Conservation (phyloP, 345 rosid species). For the Acer negundo region DNA sequence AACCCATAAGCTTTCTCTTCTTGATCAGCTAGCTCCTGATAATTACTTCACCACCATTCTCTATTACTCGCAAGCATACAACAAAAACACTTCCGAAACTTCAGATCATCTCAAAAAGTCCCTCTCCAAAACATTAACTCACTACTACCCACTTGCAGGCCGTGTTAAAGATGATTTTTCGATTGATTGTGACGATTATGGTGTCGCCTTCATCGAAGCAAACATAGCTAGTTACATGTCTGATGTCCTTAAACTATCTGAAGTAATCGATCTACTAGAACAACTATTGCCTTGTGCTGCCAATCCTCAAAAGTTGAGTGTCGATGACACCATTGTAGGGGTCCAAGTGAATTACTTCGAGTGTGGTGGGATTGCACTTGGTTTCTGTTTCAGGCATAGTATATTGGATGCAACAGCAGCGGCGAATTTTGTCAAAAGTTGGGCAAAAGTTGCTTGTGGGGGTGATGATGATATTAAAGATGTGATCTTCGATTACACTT, state of each 20-base stretch:
- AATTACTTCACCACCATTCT: slow-evolving; percentile 28
- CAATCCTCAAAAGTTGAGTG: background rate
- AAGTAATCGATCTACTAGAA: background rate
- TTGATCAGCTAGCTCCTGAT: slow-evolving; percentile 28
- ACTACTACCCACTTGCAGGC: slow-evolving; percentile 33
- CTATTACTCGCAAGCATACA: slow-evolving; percentile 7
- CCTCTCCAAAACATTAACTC: slow-evolving; percentile 16
- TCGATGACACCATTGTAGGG: slow-evolving; percentile 9
- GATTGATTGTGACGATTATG: slow-evolving; percentile 32
- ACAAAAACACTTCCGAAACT: background rate
- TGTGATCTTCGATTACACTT: slow-evolving; percentile 22
- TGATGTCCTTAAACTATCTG: slow-evolving; percentile 16
- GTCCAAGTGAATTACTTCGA: slow-evolving; percentile 29
- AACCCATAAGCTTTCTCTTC: slow-evolving; percentile 31
- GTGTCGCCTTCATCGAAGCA: slow-evolving; percentile 23
- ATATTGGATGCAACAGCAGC: slow-evolving; percentile 29
- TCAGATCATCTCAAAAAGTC: slow-evolving; percentile 20
- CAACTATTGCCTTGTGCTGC: slow-evolving; percentile 19
- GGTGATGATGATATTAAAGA: background rate
- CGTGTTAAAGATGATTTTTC: slow-evolving; percentile 10
- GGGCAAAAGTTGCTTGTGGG: slow-evolving; percentile 27
- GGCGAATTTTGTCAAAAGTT: slow-evolving; percentile 14
- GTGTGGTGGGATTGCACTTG: slow-evolving; percentile 37
- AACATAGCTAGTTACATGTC: slow-evolving; percentile 12
- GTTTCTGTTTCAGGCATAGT: slow-evolving; percentile 23